These are phyloP conservation scores for Tephrocybe sp. DNA, from an alignment of 768 basidiomycete species.

Conservation along the genomic window DNA sequence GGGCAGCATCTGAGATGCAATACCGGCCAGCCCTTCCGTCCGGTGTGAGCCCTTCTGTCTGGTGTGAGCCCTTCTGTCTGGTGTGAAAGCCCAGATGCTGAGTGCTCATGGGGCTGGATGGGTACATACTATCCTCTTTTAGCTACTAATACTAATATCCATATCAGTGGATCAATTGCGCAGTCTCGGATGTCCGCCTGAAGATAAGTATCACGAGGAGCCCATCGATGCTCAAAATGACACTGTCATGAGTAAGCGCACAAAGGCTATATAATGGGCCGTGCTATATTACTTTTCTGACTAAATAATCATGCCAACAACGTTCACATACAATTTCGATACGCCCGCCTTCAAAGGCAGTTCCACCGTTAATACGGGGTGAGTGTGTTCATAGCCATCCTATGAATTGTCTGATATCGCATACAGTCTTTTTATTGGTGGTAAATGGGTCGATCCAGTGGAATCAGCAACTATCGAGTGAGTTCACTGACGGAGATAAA, in stretches of 20 bases:
- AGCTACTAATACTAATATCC: no score
- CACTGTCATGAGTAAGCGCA: background rate
- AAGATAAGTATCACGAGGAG: no score
- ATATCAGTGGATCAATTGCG: no score
- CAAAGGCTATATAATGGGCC: background rate
- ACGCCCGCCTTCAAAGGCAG: conserved; percentile 58
- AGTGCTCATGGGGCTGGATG: no score
- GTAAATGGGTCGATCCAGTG: conserved; percentile 53
- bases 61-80: no score
- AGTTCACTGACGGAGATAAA: conserved; percentile 19
- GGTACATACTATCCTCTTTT: no score
- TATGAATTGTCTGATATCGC: background rate
- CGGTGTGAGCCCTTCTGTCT: no score
- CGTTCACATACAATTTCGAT: conserved; percentile 49
- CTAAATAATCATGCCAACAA: conserved; percentile 30
- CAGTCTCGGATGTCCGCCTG: no score
- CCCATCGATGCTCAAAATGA: no score
- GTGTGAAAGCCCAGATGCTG: no score
- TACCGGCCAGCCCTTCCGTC: no score
- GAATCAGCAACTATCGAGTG: conserved; percentile 56
- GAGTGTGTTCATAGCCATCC: background rate
- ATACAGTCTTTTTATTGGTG: conserved; percentile 55
- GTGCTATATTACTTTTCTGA: background rate
- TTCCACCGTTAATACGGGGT: conserved; percentile 57
- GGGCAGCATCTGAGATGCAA: no score